Evolutionary conservation across 768 basidiomycete genomes (phyloP).

Genomic region (Coprinellus aureogranulatus): DNA sequence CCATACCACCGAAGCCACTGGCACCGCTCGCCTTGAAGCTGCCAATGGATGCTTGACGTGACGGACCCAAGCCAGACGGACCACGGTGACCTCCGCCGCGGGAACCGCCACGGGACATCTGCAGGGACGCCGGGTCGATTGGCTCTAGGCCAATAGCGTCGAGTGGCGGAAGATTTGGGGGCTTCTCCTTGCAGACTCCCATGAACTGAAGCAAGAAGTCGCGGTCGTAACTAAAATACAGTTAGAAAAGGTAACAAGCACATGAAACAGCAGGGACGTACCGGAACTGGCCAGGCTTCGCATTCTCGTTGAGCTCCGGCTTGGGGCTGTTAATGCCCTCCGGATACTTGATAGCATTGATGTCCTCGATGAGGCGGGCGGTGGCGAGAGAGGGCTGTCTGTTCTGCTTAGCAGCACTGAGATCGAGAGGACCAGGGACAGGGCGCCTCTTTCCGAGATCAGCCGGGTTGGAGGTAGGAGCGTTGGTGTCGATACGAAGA

Average conservation of each 20-base stretch:
- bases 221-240: conserved; percentile 78
- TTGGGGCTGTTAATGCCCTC: conserved; percentile 79
- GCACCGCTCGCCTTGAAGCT: conserved; percentile 48
- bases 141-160: conserved; percentile 91
- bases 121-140: conserved; percentile 49
- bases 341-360: conserved; percentile 76
- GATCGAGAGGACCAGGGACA: conserved; percentile 71
- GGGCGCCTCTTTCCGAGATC: conserved; percentile 52
- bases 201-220: conserved; percentile 98
- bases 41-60: conserved; percentile 48
- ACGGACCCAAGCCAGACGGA: conserved; percentile 36
- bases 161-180: conserved; percentile 82
- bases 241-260: not conserved
- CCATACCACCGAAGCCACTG: conserved; percentile 56
- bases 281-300: conserved; percentile 88
- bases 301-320: conserved; percentile 79
- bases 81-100: conserved; percentile 42
- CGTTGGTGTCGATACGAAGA: conserved; percentile 65
- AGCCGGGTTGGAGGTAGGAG: conserved; percentile 34
- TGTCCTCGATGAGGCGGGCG: conserved; percentile 82
- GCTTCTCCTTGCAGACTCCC: conserved; percentile 91
- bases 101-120: conserved; percentile 61
- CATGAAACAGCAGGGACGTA: conserved; percentile 25
- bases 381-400: conserved; percentile 60
- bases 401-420: conserved; percentile 50